Evolutionary conservation across 345 rosid species (phyloP).

Genomic region (Excoecaria agallocha): DNA sequence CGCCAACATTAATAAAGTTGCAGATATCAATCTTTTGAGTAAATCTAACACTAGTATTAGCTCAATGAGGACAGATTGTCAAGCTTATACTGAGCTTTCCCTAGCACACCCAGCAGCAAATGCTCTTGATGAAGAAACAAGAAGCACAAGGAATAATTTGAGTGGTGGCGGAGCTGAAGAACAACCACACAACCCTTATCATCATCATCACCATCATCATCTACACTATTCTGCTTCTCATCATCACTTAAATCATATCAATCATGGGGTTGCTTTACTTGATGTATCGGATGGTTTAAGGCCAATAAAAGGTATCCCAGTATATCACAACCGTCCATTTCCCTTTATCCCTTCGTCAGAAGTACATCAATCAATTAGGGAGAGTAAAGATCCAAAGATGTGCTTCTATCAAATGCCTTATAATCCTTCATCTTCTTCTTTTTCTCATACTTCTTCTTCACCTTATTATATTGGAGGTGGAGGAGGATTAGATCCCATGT

Average conservation of each 20-base stretch:
- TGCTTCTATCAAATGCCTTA: constrained; percentile 41
- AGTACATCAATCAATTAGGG: constrained; percentile 19
- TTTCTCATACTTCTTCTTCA: constrained; percentile 33
- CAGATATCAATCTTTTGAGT: constrained; percentile 15
- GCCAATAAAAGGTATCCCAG: constrained; percentile 82
- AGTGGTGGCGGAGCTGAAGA: constrained; percentile 10
- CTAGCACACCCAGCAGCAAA: constrained; percentile 33
- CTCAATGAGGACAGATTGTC: constrained; percentile 19
- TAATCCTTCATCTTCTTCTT: constrained; percentile 31
- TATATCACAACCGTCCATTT: constrained; percentile 66
- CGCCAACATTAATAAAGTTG: background rate
- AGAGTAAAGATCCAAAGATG: constrained; percentile 41
- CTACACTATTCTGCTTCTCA: background rate
- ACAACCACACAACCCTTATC: constrained; percentile 27
- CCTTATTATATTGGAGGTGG: constrained; percentile 43
- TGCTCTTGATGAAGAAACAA: constrained; percentile 1
- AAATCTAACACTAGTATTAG: constrained; percentile 15
- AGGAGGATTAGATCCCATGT: constrained; percentile 49
- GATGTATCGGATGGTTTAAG: constrained; percentile 45
- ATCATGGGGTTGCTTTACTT: constrained; percentile 31
- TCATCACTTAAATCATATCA: constrained; percentile 24
- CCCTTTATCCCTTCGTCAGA: constrained; percentile 39
- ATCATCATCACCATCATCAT: too few relatives aligned
- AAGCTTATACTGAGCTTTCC: constrained; percentile 43
- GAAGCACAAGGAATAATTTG: constrained; percentile 7